Percentiles rank a stretch among this genome's conserved stretches.
phyloP scores from a whole-genome alignment of 495 filamentous ascomycete species.

The Neurospora sp. region DNA sequence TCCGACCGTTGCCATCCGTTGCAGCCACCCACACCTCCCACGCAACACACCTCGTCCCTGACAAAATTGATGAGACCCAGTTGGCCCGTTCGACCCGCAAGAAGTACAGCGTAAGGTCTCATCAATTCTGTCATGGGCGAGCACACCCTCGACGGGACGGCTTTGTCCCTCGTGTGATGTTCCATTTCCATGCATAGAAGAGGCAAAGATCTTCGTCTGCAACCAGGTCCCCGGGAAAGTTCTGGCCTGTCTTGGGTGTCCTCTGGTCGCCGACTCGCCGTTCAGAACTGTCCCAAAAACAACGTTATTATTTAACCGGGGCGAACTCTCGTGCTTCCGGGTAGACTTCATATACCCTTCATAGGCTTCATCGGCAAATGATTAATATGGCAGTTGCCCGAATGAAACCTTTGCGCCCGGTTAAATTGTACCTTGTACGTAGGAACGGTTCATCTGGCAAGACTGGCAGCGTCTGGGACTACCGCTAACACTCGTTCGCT shows the following conservation, averaged over 20 bases:
- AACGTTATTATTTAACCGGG: background rate
- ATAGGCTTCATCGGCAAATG: background rate
- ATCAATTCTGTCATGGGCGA: no score
- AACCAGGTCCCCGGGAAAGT: background rate
- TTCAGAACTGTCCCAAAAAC: background rate
- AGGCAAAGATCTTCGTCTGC: background rate
- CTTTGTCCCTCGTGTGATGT: background rate
- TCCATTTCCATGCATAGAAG: background rate
- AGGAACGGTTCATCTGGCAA: background rate
- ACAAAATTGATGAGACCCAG: no score
- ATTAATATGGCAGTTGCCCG: background rate
- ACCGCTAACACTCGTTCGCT: no score
- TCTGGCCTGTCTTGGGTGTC: background rate
- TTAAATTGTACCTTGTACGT: background rate
- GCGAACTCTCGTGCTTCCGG: background rate
- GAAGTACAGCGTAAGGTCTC: no score
- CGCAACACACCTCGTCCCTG: no score
- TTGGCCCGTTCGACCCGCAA: no score
- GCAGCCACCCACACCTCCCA: background rate
- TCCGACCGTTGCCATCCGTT: background rate
- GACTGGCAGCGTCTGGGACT: background rate
- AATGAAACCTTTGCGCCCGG: background rate
- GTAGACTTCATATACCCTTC: background rate
- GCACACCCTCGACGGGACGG: background rate
- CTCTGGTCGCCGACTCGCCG: background rate